Conservation (phyloP, 176 grass and related monocot genomes). For the Calamus simplicifolius region DNA sequence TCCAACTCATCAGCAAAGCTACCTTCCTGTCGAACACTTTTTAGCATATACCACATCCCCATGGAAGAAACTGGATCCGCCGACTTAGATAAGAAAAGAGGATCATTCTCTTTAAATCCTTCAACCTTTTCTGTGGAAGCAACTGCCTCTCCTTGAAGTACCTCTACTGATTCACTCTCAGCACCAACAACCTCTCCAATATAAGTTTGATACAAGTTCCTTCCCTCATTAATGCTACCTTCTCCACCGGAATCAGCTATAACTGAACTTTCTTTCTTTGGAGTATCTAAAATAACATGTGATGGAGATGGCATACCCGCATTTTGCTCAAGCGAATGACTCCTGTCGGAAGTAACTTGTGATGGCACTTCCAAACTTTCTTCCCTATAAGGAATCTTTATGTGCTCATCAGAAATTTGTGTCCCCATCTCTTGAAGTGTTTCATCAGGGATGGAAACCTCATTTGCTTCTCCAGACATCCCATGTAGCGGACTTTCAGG, state of each 20-base stretch:
- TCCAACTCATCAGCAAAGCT: slow-evolving; percentile 33
- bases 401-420: slow-evolving; percentile 10
- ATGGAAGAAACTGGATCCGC: neutral
- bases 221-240: slow-evolving; percentile 22
- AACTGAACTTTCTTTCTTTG: slow-evolving; percentile 5
- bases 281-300: too few relatives aligned
- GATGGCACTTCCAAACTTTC: neutral
- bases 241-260: slow-evolving; percentile 20
- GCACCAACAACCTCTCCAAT: slow-evolving; percentile 16
- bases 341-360: too few relatives aligned
- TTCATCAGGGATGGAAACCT: neutral
- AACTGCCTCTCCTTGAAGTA: neutral
- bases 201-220: neutral
- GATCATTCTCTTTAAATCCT: slow-evolving; percentile 12
- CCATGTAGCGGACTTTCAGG: neutral
- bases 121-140: neutral
- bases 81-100: neutral
- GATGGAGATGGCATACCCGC: too few relatives aligned
- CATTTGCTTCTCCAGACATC: neutral
- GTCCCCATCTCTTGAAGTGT: neutral
- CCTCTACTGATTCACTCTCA: slow-evolving; percentile 12
- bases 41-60: neutral
- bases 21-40: neutral
- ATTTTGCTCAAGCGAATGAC: too few relatives aligned
- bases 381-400: neutral